phyloP scores from a whole-genome alignment of 2,329 filamentous ascomycete species.

The Aspergillus floridensis region DNA sequence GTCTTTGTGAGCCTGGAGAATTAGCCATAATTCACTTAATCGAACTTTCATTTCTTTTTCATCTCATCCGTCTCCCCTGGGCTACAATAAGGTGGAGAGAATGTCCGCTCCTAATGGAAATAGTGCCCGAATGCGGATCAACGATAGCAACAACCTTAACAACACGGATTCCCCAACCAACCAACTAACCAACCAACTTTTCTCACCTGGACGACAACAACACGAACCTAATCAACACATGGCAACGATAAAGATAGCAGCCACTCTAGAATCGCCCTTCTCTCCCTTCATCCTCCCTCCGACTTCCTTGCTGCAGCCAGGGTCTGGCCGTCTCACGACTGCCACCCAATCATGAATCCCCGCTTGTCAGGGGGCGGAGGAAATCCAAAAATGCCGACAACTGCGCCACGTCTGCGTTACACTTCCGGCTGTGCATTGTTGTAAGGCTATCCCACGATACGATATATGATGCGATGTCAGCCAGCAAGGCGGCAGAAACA shows the following conservation, averaged over 20 bases:
- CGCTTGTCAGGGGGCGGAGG: slow-evolving; percentile 1
- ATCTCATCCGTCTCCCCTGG: not conserved
- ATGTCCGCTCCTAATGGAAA: not conserved
- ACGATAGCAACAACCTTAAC: not conserved
- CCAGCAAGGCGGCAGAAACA: not conserved
- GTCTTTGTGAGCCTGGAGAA: not conserved
- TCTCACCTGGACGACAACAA: slow-evolving; percentile 4
- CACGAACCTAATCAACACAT: slow-evolving; percentile 4
- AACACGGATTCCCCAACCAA: not conserved
- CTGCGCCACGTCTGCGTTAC: slow-evolving; percentile 11
- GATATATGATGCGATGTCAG: no score
- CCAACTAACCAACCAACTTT: not conserved
- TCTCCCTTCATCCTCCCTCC: not conserved
- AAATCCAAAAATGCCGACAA: not conserved
- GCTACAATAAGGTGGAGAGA: not conserved
- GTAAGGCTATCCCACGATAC: not conserved
- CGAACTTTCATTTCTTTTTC: not conserved
- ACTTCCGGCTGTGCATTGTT: slow-evolving; percentile 1
- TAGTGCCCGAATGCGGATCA: not conserved
- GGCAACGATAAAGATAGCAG: slow-evolving; percentile 8
- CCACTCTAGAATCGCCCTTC: not conserved
- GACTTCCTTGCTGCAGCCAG: slow-evolving; percentile 4
- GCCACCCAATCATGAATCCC: slow-evolving; percentile 7
- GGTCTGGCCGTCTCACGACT: slow-evolving; percentile 2
- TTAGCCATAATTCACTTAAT: not conserved